Evolutionary conservation across 192 early-diverging fungal genomes (phyloP).

Genomic region (Spinellus fusiger): DNA sequence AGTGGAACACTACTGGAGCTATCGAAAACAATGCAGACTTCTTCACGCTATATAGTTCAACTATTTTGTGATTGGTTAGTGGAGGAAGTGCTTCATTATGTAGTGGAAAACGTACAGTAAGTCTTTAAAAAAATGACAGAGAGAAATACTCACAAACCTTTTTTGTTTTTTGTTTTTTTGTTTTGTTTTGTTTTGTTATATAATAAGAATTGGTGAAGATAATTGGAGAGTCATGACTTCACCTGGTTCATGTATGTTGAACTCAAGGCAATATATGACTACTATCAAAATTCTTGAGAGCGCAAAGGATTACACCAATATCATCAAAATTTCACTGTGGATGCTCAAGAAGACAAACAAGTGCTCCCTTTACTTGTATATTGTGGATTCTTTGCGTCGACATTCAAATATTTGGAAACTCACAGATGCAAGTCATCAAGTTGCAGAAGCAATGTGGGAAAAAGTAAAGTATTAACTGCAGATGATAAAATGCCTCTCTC

Average conservation of each 20-base stretch:
- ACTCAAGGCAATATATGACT: constrained; percentile 55
- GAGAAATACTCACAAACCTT: background rate
- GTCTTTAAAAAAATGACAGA: background rate
- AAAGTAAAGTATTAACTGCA: background rate
- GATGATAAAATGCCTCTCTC: constrained; percentile 2
- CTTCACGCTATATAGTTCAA: constrained; percentile 42
- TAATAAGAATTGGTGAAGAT: constrained; percentile 47
- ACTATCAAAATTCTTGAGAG: constrained; percentile 42
- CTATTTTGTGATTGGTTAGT: constrained; percentile 42
- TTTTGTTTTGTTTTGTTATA: background rate
- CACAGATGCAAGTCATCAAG: constrained; percentile 18
- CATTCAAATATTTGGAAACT: constrained; percentile 47
- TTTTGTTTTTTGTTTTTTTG: background rate
- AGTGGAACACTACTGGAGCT: constrained; percentile 28
- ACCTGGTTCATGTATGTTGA: constrained; percentile 71
- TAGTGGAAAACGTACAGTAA: constrained; percentile 41
- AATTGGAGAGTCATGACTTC: constrained; percentile 78
- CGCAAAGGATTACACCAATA: constrained; percentile 40
- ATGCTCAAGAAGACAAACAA: constrained; percentile 49
- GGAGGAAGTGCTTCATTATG: constrained; percentile 37
- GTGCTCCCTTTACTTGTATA: constrained; percentile 34
- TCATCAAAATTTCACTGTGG: constrained; percentile 47
- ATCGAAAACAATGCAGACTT: constrained; percentile 27
- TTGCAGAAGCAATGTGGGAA: constrained; percentile 12
- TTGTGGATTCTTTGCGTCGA: constrained; percentile 43